Evolutionary conservation across 2,329 filamentous ascomycete genomes (phyloP).

Genomic region (Biscogniauxia mediterranea): DNA sequence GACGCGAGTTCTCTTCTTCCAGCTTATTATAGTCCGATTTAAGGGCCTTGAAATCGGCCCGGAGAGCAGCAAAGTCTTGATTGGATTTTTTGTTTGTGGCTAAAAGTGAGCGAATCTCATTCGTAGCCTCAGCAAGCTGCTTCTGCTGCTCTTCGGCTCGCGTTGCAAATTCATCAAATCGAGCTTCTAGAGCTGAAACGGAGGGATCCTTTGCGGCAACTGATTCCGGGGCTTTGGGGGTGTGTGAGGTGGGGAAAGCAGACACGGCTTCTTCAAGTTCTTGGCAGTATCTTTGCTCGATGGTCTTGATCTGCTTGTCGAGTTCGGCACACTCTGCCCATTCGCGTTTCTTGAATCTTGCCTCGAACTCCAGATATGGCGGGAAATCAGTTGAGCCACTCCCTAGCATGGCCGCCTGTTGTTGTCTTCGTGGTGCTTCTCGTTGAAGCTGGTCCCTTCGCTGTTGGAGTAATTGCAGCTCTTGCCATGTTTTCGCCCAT

Average conservation of each 20-base stretch:
- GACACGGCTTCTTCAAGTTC: constrained; percentile 20
- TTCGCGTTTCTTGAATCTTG: constrained; percentile 15
- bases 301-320: constrained; percentile 13
- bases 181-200: constrained; percentile 20
- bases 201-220: constrained; percentile 11
- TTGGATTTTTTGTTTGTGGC: constrained; percentile 6
- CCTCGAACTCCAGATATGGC: constrained; percentile 20
- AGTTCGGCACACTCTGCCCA: constrained; percentile 12
- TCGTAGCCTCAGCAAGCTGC: constrained; percentile 11
- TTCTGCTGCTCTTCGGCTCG: constrained; percentile 12
- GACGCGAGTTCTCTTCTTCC: not conserved
- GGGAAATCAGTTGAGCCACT: constrained; percentile 21
- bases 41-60: constrained; percentile 8
- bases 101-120: constrained; percentile 1
- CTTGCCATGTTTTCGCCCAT: constrained; percentile 10
- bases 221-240: constrained; percentile 7
- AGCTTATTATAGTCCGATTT: not conserved
- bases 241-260: constrained; percentile 3
- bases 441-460: constrained; percentile 6
- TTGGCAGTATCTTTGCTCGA: constrained; percentile 14
- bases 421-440: constrained; percentile 8
- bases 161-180: constrained; percentile 20
- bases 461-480: constrained; percentile 9
- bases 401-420: constrained; percentile 8
- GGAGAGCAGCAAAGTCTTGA: constrained; percentile 7